Evolutionary conservation across 768 basidiomycete genomes (phyloP), one percentile per base, ranked within the genome.

Genomic region (Tubosaeta sp.): DNA sequence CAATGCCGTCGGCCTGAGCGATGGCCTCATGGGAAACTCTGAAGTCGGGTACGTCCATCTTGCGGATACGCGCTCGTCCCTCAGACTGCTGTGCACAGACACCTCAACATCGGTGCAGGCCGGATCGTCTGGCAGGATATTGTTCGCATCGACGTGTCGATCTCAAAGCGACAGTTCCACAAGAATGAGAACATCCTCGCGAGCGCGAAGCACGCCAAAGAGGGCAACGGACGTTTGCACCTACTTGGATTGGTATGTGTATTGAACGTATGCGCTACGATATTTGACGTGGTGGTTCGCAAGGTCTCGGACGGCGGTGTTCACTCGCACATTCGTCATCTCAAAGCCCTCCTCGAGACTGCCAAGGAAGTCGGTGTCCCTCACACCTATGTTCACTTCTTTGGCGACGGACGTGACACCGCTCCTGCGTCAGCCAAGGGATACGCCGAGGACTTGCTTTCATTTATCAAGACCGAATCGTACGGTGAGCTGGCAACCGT

Each of bases 41-140:
- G 94, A 97, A 72, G 94, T 96, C 56, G 94, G 94, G 90, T 94
- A 63, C 51, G 89, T 73, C 6, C 5, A 29, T 49, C 25, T 44
- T 21, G 9, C 19, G 18, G 19, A n/a, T 31, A n/a, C 18, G 4
- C 25, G 11, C 16, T 19, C 45, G 5, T 32, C 48, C 31, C 6
- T 52, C 40, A 49, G 18, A n/a, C 46, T 34, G 30, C 25, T 21
- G 3, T 13, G 31, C 27, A 31, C 53, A 95, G 93, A 4, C 94
- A 96, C 65, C 72, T 96, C 54, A 97, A 97, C 70, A 91, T 94
- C 58, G 94, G 94, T 30, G 94, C 94, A 47, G 94, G 94, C 1
- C 84, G 94, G 19, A 79, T 96, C 44, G 93, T 96, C 25, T 96
- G 94, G 94, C 94, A 97, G 69, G 94, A 97, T 62, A 97, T 97